phyloP scores from a whole-genome alignment of 2,329 filamentous ascomycete species.

The Talaromyces albobiverticillius region DNA sequence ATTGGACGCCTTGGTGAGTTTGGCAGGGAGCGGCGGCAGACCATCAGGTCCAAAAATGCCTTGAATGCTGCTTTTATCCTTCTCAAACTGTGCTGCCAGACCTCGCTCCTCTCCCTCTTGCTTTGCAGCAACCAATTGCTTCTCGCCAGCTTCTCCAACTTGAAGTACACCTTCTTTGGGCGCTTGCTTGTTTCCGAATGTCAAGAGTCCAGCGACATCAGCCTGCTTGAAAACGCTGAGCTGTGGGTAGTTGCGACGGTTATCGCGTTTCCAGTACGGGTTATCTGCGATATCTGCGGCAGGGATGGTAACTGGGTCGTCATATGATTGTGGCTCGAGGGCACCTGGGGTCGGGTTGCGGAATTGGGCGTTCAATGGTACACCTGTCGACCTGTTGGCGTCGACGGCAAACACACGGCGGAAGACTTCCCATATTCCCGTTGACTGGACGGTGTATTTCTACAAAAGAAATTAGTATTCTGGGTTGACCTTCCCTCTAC shows the following conservation, averaged over 20 bases:
- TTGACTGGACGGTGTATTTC: slow-evolving; percentile 96
- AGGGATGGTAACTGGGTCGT: slow-evolving; percentile 80
- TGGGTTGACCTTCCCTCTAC: background rate
- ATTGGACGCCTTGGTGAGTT: slow-evolving; percentile 57
- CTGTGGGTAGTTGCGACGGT: slow-evolving; percentile 75
- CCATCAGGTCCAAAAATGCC: slow-evolving; percentile 71
- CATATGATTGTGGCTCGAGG: slow-evolving; percentile 67
- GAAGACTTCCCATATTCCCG: slow-evolving; percentile 81
- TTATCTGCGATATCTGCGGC: slow-evolving; percentile 87
- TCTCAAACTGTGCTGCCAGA: slow-evolving; percentile 70
- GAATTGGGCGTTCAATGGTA: slow-evolving; percentile 90
- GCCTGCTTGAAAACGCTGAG: slow-evolving; percentile 77
- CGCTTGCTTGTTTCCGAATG: slow-evolving; percentile 73
- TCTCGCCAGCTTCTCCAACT: slow-evolving; percentile 69
- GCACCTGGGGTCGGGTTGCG: slow-evolving; percentile 79
- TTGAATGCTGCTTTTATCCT: slow-evolving; percentile 54
- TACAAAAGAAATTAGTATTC: slow-evolving; percentile 39
- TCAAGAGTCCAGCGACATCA: slow-evolving; percentile 80
- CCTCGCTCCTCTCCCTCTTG: slow-evolving; percentile 70
- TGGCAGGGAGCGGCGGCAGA: slow-evolving; percentile 80
- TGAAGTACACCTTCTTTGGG: slow-evolving; percentile 76
- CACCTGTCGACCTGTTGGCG: slow-evolving; percentile 81
- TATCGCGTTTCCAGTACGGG: slow-evolving; percentile 94
- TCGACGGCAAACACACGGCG: slow-evolving; percentile 78
- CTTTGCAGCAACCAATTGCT: slow-evolving; percentile 72